Evolutionary conservation across 2,329 filamentous ascomycete species (phyloP), one percentile per base, ranked within the genome.

Genomic region (Neoarthrinium moseri): DNA sequence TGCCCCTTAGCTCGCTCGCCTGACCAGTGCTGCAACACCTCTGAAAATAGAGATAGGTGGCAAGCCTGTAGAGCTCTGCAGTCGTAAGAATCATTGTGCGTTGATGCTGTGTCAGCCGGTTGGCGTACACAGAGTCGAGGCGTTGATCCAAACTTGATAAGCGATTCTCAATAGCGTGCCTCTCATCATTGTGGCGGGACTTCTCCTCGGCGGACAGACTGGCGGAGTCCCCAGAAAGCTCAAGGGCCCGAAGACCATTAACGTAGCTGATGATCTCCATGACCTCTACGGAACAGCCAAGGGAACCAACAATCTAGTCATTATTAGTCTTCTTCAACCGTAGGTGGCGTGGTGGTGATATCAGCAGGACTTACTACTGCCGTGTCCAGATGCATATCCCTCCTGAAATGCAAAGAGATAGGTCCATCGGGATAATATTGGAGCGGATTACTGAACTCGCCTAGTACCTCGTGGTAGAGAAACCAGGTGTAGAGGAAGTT

Each of bases 21-120:
- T 54, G 47, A 21, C 53, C 55, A 24, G 50, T 50, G 39, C 58
- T 58, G 41, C 53, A 55, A 15, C 60, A 57, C 42, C 61, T 56
- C 36, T 62, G 60, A 17, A 67, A 52, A 44, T 76, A 77, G 1
- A 77, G 63, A 26, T 71, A 62, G 2, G 73, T 64, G 1, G 72
- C 74, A 17, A 77, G 63, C 5, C 73, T 69, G 49, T 77, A 78
- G n/a, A 77, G 65, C 55, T 77, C 73, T 8, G 74, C 73, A 4
- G 74, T 77, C 30, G 65, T 62, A 37, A 59, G 62, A 52, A 69
- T 61, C 37, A 55, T 59, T 40, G 51, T 47, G 18, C 54, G 58
- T 33, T 63, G 56, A 12, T 54, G 41, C 24, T 65, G 57, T 22
- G 65, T 49, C 32, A 61, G 56, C 21, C 56, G 49, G n/a, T 54